Percentiles rank a stretch among this genome's conserved stretches.
Evolutionary conservation across 2,329 filamentous ascomycete species (phyloP).

Genomic region (Colletotrichum sp.): DNA sequence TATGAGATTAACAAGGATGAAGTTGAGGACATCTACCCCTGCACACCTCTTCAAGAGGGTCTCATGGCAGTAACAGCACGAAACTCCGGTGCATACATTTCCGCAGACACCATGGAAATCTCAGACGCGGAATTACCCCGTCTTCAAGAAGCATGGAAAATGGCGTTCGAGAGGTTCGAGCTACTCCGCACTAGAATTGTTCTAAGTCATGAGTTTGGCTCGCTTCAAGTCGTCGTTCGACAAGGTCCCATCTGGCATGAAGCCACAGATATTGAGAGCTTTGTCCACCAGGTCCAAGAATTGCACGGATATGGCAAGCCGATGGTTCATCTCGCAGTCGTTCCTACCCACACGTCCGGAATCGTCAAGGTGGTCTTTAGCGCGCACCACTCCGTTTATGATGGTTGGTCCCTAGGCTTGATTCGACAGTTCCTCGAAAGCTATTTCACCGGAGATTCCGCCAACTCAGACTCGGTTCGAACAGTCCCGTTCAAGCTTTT

Average conservation of each 20-base stretch:
- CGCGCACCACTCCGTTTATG: constrained; percentile 34
- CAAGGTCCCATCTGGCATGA: not conserved
- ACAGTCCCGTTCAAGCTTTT: not conserved
- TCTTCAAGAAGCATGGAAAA: constrained; percentile 33
- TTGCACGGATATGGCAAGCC: constrained; percentile 15
- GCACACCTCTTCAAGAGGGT: constrained; percentile 24
- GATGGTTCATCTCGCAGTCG: constrained; percentile 21
- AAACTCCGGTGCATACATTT: constrained; percentile 28
- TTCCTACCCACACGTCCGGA: not conserved
- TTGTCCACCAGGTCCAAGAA: not conserved
- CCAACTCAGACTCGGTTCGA: not conserved
- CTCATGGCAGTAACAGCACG: constrained; percentile 25
- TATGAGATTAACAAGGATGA: not conserved
- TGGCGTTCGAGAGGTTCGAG: not conserved
- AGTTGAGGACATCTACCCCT: constrained; percentile 23
- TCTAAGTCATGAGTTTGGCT: constrained; percentile 3
- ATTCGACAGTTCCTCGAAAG: not conserved
- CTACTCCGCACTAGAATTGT: constrained; percentile 12
- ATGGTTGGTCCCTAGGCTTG: constrained; percentile 22
- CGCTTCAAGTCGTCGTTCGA: constrained; percentile 21
- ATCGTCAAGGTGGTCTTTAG: constrained; percentile 31
- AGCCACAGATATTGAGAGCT: not conserved
- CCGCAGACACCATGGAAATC: constrained; percentile 30
- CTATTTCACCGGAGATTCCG: not conserved
- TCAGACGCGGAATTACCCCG: constrained; percentile 21